Evolutionary conservation across 179 eudicot genomes (phyloP), one percentile per base, ranked within the genome.

Genomic region (Carnegiea gigantea): DNA sequence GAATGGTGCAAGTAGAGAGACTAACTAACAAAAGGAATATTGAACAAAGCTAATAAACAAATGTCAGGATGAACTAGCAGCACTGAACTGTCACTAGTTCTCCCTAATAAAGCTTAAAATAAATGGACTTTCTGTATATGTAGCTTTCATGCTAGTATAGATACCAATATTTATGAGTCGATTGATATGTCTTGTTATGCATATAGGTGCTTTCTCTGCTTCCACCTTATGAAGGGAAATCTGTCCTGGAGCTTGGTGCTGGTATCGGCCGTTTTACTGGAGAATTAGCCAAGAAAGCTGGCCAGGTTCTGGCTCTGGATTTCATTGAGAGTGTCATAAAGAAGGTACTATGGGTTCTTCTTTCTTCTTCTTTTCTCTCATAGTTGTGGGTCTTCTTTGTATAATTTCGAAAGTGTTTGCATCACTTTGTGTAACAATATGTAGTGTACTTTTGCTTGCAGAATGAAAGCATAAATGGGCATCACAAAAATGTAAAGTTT

Each of bases 251-350:
- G 85, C 93, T 96, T 12, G 99, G 99, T 78, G 98, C 99, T 75
- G 99, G 99, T 30, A 94, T 94, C 83, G 98, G 99, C 78, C 99
- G 98, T 76, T 96, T 94, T 85, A 96, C 98, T 68, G 91, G 97
- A 82, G 97, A 96, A 83, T 80, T 96, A 77, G 99, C 97, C 57
- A 78, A 91, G 84, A 90, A 86, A 78, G 98, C 98, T 79, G 92
- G 88, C 36, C 90, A 93, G 76, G 89, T 96, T 84, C 65, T 91
- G 51, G 99, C 98, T 73, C 36, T 93, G 78, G 99, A 96, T 84
- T 96, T 94, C 88, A 92, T 93, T 80, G 99, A 96, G 23, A 91
- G 92, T 80, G 97, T 84, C 54, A 91, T 94, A 46, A 93, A 93
- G 89, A 92, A 96, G 99, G 99, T 94, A 51, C 78, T 18, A 44